Percentiles rank a stretch among this genome's conserved stretches.
Evolutionary conservation across 257 asterid species (phyloP).

Genomic region (Capsicum baccatum): DNA sequence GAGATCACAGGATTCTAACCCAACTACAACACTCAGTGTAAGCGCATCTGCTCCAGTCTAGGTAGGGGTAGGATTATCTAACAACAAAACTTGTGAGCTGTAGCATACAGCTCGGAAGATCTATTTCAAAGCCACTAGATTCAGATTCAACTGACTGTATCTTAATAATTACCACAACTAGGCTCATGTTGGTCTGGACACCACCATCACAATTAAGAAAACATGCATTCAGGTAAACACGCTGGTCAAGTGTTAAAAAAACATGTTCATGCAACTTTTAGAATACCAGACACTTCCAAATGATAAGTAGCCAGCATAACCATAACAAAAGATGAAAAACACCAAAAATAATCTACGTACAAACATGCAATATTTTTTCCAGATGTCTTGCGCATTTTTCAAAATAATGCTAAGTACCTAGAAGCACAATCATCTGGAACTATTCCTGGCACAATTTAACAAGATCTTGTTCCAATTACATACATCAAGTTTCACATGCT

Average conservation of each 20-base stretch:
- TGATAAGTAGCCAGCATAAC: conserved; percentile 19
- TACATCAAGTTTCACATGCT: conserved; percentile 7
- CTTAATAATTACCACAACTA: conserved; percentile 4
- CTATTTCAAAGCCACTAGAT: not conserved
- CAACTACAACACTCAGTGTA: conserved; percentile 15
- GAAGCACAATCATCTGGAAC: conserved; percentile 20
- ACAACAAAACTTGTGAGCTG: not conserved
- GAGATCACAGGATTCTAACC: conserved; percentile 23
- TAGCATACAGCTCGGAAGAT: not conserved
- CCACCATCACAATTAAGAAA: conserved; percentile 23
- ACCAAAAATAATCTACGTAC: not conserved
- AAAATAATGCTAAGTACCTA: not conserved
- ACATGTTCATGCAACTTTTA: not conserved
- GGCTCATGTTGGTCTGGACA: not conserved
- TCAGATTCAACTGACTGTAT: not conserved
- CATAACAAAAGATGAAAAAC: not conserved
- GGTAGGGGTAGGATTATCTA: not conserved
- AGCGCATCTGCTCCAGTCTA: conserved; percentile 14
- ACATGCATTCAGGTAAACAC: conserved; percentile 21
- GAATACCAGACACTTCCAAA: conserved; percentile 17
- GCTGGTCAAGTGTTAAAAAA: not conserved
- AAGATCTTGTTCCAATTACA: not conserved
- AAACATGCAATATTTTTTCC: conserved; percentile 7
- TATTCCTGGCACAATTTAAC: conserved; percentile 19
- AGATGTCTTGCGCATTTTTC: not conserved